Evolutionary conservation across 164 flowering plant genomes (phyloP), one percentile per base, ranked within the genome.

Genomic region (Liriodendron chinense): DNA sequence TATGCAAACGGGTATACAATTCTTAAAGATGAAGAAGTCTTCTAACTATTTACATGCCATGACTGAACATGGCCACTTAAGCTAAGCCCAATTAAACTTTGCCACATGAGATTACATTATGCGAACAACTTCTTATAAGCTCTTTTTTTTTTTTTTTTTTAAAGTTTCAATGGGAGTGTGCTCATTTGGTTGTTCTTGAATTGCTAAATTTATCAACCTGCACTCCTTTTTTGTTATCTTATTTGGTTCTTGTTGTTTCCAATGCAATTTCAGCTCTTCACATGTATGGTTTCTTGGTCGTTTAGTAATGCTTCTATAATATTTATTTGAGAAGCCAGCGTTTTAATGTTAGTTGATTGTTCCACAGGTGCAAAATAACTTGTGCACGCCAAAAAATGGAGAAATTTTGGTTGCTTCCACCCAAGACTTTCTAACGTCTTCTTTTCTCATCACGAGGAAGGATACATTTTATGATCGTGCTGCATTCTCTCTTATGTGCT

Each of bases 401-500:
- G 98, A 92, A 81, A 88, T 96, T 66, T 84, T 96, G 86, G 98
- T 96, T 76, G 99, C 99, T 68, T 94, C 99, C 7, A 96, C 99
- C 48, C 98, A 96, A 82, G 99, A 96, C 81, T 96, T 96, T 83
- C 76, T 96, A 24, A 96, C 98, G 49, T 94, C 98, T n/a, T 90
- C 99, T 64, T 94, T 86, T 78, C 96, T 96, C 68, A 94, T 96
- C 62, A 96, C 99, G 69, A 90, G 98, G 80, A 96, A 91, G 83
- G 98, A 96, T 82, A 93, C 98, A 34, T 94, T 96, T 78, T 96
- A 96, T 86, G 98, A 96, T 74, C 96, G 98, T 77, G 91, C 99
- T 74, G 68, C 92, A 25, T 96, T 96, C 81, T 89, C 93, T 25
- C 97, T 91, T 25, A 85, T 96, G 87, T 96, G 99, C 83, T 85